Evolutionary conservation across 1,139 yeast species (phyloP).

Genomic region (Saccharomyces pastorianus): DNA sequence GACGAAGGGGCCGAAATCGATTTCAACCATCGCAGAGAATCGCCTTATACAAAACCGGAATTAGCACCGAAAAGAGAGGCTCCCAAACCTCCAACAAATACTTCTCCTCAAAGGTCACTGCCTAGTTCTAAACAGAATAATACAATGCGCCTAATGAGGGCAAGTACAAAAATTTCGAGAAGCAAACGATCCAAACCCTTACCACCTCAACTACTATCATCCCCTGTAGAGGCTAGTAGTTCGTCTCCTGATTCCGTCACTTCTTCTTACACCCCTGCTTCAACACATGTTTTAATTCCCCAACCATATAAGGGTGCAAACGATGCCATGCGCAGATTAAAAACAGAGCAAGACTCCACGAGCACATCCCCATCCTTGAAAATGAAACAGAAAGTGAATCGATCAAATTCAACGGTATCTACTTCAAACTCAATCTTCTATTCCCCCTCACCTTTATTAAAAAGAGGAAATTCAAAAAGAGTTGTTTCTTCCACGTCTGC

Average conservation of each 20-base stretch:
- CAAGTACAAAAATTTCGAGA: constrained; percentile 11
- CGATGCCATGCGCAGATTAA: constrained; percentile 11
- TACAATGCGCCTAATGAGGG: constrained; percentile 14
- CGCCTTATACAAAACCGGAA: constrained; percentile 49
- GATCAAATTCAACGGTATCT: constrained; percentile 25
- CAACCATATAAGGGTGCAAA: constrained; percentile 37
- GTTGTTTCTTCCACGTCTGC: constrained; percentile 32
- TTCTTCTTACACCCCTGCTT: constrained; percentile 36
- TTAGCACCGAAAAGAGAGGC: constrained; percentile 63
- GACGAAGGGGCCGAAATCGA: constrained; percentile 60
- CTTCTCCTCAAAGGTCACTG: constrained; percentile 20
- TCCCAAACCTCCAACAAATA: constrained; percentile 50
- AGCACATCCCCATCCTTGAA: constrained; percentile 14
- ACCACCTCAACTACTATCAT: constrained; percentile 11
- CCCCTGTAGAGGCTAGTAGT: constrained; percentile 10
- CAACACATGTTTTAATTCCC: constrained; percentile 35
- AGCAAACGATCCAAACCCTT: constrained; percentile 16
- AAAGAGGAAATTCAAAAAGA: constrained; percentile 50
- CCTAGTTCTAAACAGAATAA: constrained; percentile 9
- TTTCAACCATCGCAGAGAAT: constrained; percentile 69
- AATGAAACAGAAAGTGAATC: constrained; percentile 14
- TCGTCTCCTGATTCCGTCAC: constrained; percentile 17
- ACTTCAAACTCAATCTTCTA: constrained; percentile 16
- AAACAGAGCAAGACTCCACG: constrained; percentile 12
- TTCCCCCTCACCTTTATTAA: constrained; percentile 39